Percentiles rank a stretch among this genome's conserved stretches.
Conservation (phyloP, 2,329 filamentous ascomycete genomes). For the Fusarium clavum region DNA sequence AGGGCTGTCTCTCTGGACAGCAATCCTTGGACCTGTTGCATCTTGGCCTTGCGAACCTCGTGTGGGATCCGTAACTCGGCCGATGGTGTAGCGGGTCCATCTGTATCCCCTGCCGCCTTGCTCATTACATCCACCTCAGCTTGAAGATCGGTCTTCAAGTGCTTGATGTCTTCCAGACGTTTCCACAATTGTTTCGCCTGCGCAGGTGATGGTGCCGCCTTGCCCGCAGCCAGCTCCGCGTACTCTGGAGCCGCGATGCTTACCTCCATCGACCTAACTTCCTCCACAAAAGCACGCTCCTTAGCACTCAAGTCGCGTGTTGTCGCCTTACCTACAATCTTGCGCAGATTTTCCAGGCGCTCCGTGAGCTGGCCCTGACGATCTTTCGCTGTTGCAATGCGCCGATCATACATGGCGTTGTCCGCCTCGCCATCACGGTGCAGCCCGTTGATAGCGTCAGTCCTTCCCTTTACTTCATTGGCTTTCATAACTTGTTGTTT, state of each 20-base stretch:
- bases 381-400: constrained; percentile 65
- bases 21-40: constrained; percentile 71
- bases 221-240: constrained; percentile 48
- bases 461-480: constrained; percentile 71
- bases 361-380: constrained; percentile 68
- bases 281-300: constrained; percentile 60
- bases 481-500: constrained; percentile 74
- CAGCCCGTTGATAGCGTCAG: constrained; percentile 69
- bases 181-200: constrained; percentile 63
- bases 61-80: constrained; percentile 66
- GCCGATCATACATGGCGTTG: constrained; percentile 68
- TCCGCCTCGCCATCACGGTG: constrained; percentile 63
- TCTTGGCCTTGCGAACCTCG: constrained; percentile 71
- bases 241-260: constrained; percentile 56
- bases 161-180: constrained; percentile 68
- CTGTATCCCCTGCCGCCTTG: constrained; percentile 45
- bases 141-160: constrained; percentile 64
- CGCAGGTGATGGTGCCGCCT: constrained; percentile 45
- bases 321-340: constrained; percentile 56
- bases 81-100: constrained; percentile 46
- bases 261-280: constrained; percentile 66
- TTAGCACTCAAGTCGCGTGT: constrained; percentile 58
- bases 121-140: constrained; percentile 62
- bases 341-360: constrained; percentile 69
- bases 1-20: constrained; percentile 75